Evolutionary conservation across 1,284 basidiomycete genomes (phyloP), one percentile per base, ranked within the genome.

Genomic region (Ceraceosorus guamensis): DNA sequence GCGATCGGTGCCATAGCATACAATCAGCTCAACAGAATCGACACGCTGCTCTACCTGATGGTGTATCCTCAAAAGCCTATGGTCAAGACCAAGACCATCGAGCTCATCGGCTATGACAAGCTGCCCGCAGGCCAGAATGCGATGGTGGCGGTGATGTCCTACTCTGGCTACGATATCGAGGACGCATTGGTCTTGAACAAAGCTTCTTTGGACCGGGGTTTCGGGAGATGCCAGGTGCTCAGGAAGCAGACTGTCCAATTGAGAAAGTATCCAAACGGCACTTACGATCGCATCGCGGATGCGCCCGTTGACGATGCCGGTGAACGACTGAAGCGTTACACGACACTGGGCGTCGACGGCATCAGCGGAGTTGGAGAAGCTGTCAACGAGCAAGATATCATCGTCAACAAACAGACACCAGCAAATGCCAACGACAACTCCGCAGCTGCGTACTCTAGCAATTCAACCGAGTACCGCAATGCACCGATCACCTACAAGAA

Each of bases 61-160:
- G 91, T 97, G n/a, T 99, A 99, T 70, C 95, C 95, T 10, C 95
- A 99, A 73, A 89, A 97, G 73, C 96, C 95, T 0, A 96, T 99
- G 92, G 93, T 97, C 62, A 96, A 97, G 79, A 96, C 95, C 6
- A 92, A 93, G 77, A 67, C 68, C 37, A 73, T 99, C 63, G 95
- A 99, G 76, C 79, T 98, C 53, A 84, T 97, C 55, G 93, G 92
- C 0, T 99, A 98, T 76, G 92, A 98, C 79, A 87, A 87, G 64
- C 82, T 99, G 6, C 95, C 95, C 0, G 95, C 95, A 3, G 95
- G 95, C 5, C 92, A 98, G 78, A 99, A 99, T 75, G 95, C 93
- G 4, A 98, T 88, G 0, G 89, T 99, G 44, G 96, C 93, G 2
- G 91, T 99, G 64, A 98, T 98, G 95, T 91, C 89, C 73, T 99